A percentile compares a stretch with the other conserved stretches of the same genome.
Conservation (phyloP, 2,329 filamentous ascomycete genomes). For the Aspergillus quadricinctus region DNA sequence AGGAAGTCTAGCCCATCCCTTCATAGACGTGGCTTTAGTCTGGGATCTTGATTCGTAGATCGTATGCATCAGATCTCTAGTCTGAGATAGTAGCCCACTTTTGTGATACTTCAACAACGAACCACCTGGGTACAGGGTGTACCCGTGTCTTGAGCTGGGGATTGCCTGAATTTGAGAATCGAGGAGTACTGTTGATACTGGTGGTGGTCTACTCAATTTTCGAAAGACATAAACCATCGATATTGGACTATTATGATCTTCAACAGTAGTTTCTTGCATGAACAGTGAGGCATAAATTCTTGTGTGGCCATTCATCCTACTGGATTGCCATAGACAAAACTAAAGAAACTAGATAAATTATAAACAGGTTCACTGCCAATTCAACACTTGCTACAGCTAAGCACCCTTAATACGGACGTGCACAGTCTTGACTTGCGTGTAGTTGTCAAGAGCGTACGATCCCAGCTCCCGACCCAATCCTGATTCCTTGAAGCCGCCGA, state of each 20-base stretch:
- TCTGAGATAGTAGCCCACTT: neutral
- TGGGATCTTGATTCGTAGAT: neutral
- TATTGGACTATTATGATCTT: neutral
- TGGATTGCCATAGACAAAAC: too few relatives aligned
- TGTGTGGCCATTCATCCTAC: neutral
- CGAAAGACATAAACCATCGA: neutral
- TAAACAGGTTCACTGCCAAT: neutral
- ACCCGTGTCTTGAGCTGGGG: too few relatives aligned
- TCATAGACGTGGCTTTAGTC: neutral
- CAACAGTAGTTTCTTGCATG: neutral
- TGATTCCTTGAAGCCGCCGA: constrained; percentile 44
- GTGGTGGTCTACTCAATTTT: neutral
- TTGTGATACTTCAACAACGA: too few relatives aligned
- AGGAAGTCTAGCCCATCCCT: neutral
- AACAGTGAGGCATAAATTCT: too few relatives aligned
- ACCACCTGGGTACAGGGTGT: too few relatives aligned
- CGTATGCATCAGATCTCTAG: neutral
- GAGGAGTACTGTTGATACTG: neutral
- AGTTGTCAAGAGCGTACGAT: constrained; percentile 47
- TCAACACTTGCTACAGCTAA: neutral
- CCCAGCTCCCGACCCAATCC: constrained; percentile 45
- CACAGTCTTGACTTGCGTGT: constrained; percentile 48
- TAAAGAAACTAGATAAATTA: neutral
- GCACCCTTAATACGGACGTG: constrained; percentile 35
- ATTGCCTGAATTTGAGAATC: neutral